phyloP scores from a whole-genome alignment of 2,329 filamentous ascomycete species.

The Fusarium nurragi region DNA sequence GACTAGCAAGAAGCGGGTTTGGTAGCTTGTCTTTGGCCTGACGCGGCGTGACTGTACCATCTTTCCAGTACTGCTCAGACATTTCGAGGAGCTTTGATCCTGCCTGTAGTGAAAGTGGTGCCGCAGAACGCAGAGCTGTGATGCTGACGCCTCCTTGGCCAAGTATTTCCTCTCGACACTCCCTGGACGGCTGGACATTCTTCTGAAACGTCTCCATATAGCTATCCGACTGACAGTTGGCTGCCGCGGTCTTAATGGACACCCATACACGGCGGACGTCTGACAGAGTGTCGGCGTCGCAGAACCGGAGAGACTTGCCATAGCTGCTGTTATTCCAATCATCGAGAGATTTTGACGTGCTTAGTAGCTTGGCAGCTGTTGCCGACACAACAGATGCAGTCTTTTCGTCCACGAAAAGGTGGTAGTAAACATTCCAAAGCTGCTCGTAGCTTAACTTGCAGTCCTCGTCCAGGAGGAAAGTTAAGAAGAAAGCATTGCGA shows the following conservation, averaged over 20 bases:
- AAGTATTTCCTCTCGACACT: constrained; percentile 14
- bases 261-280: constrained; percentile 54
- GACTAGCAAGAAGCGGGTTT: constrained; percentile 59
- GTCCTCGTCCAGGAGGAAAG: constrained; percentile 58
- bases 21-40: constrained; percentile 33
- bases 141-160: constrained; percentile 38
- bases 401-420: constrained; percentile 56
- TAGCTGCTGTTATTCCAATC: constrained; percentile 59
- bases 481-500: constrained; percentile 64
- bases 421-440: constrained; percentile 66
- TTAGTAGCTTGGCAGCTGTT: constrained; percentile 57
- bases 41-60: constrained; percentile 45
- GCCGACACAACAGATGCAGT: constrained; percentile 50
- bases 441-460: constrained; percentile 38
- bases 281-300: constrained; percentile 57
- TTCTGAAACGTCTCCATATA: constrained; percentile 23
- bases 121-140: constrained; percentile 51
- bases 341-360: constrained; percentile 50
- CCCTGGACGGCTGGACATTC: constrained; percentile 34
- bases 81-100: constrained; percentile 34
- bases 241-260: constrained; percentile 33
- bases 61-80: constrained; percentile 49
- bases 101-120: constrained; percentile 48
- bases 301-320: constrained; percentile 57
- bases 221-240: constrained; percentile 14